phyloP scores from a whole-genome alignment of 1,284 basidiomycete species.

The Somion occarium region DNA sequence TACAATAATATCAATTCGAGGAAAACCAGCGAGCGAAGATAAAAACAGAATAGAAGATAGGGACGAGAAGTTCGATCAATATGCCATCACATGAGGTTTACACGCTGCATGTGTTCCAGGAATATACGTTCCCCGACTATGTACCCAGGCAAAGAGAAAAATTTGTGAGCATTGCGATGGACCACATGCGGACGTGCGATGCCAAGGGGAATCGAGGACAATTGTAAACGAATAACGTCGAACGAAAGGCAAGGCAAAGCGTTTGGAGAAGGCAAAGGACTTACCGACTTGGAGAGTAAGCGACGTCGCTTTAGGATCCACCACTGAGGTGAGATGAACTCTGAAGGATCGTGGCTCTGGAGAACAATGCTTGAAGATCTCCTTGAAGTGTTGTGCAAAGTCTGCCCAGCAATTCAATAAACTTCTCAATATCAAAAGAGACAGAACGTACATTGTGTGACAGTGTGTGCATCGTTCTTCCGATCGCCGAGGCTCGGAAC shows the following conservation, averaged over 20 bases:
- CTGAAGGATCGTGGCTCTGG: slow-evolving; percentile 58
- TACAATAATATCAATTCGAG: no score
- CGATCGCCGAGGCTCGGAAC: slow-evolving; percentile 38
- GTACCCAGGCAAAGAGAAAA: background rate
- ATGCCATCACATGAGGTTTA: slow-evolving; percentile 4
- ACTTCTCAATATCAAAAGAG: background rate
- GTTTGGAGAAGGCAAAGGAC: slow-evolving; percentile 15
- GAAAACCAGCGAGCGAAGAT: no score
- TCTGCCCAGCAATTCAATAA: slow-evolving; percentile 22
- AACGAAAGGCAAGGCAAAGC: background rate
- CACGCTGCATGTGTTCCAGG: background rate
- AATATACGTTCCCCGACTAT: slow-evolving; percentile 3
- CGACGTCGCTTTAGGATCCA: slow-evolving; percentile 71
- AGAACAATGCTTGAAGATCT: slow-evolving; percentile 32
- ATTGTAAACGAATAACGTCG: background rate
- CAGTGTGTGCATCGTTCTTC: slow-evolving; percentile 31
- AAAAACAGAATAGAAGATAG: background rate
- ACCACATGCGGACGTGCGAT: background rate
- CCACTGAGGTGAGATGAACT: slow-evolving; percentile 69
- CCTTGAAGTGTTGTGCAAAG: slow-evolving; percentile 37
- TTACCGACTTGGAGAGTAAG: slow-evolving; percentile 56
- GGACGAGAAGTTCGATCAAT: background rate
- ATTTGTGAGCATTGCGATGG: background rate
- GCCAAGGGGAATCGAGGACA: background rate
- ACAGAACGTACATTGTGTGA: slow-evolving; percentile 31